These are phyloP conservation scores for Melocanna baccifera DNA, from an alignment of 176 grass and related monocot genomes.

Conservation along the genomic window DNA sequence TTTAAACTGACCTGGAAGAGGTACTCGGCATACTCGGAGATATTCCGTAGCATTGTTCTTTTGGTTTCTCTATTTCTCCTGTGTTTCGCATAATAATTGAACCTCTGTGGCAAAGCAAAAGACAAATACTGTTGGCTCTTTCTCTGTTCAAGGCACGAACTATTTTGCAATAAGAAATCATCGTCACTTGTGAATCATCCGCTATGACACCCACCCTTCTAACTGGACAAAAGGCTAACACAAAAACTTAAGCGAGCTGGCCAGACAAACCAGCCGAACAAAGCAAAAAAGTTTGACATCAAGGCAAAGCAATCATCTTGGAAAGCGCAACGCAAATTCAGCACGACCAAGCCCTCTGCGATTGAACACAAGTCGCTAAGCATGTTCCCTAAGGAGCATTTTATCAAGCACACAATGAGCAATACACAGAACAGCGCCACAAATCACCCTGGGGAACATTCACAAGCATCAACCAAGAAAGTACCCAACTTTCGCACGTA, in stretches of 20 bases:
- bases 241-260: conserved; percentile 1
- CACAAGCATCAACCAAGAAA: not conserved
- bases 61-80: conserved; percentile 73
- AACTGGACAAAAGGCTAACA: not conserved
- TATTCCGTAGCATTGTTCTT: conserved; percentile 53
- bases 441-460: not conserved
- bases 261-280: not conserved
- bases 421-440: not conserved
- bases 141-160: not conserved
- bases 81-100: conserved; percentile 55
- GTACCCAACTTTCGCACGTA: not conserved
- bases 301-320: not conserved
- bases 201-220: not conserved
- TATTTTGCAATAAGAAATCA: conserved; percentile 5
- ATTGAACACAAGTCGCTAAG: not conserved
- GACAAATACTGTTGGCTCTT: conserved; percentile 18
- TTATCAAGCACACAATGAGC: conserved; percentile 18
- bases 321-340: not conserved
- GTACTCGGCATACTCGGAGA: conserved; percentile 67
- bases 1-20: conserved; percentile 69
- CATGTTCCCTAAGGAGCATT: not conserved
- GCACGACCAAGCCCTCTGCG: not conserved
- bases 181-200: not conserved
- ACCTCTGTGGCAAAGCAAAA: conserved; percentile 53
- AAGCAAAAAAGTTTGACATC: not conserved